A percentile compares a stretch with the other conserved stretches of the same genome.
These are phyloP conservation scores for Adansonia rubrostipa DNA, from an alignment of 441 rosid species.

Conservation along the genomic window DNA sequence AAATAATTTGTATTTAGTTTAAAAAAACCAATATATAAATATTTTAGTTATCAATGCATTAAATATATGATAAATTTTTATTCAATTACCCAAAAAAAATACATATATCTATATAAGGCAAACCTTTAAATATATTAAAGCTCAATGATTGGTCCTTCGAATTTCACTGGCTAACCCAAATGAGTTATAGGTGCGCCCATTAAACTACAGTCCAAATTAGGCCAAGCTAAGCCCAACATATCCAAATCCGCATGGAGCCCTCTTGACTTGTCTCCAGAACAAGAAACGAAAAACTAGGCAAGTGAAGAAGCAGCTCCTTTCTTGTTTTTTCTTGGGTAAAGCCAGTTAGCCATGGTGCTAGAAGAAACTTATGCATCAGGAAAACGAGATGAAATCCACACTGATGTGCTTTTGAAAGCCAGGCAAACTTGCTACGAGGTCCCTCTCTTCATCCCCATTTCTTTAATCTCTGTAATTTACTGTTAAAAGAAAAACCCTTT, in stretches of 20 bases:
- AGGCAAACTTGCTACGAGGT: constrained; percentile 73
- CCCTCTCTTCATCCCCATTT: too few species aligned
- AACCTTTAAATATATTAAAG: too few species aligned
- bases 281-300: not conserved
- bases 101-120: too few species aligned
- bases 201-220: not conserved
- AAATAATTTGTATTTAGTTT: too few species aligned
- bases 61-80: too few species aligned
- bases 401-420: constrained; percentile 59
- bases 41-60: too few species aligned
- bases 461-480: not conserved
- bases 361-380: constrained; percentile 42
- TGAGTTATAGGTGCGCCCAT: not conserved
- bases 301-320: not conserved
- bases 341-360: constrained; percentile 33
- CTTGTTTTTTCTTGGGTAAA: not conserved
- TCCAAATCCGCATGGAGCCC: not conserved
- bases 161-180: not conserved
- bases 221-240: not conserved
- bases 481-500: not conserved
- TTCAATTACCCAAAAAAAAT: too few species aligned
- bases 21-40: too few species aligned
- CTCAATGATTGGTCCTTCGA: too few species aligned
- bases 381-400: constrained; percentile 53
- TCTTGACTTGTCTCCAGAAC: not conserved